These are phyloP conservation scores for Xerocomellus chrysenteron DNA, from an alignment of 768 basidiomycete genomes.

Conservation along the genomic window DNA sequence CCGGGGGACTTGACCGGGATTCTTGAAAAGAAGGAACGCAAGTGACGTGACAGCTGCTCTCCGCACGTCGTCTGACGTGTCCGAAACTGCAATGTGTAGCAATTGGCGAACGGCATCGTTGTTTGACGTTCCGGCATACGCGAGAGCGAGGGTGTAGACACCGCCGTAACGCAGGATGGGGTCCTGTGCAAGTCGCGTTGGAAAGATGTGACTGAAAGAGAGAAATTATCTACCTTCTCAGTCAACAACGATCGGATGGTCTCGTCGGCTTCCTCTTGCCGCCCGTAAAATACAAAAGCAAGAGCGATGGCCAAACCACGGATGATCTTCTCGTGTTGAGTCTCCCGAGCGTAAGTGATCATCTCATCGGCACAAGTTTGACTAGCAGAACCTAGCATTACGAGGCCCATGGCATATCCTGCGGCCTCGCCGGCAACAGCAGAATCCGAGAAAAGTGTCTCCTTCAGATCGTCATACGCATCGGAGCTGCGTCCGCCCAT, in stretches of 20 bases:
- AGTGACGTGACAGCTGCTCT: slow-evolving; percentile 94
- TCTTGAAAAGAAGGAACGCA: slow-evolving; percentile 96
- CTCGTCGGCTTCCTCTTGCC: slow-evolving; percentile 89
- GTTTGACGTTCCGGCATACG: slow-evolving; percentile 95
- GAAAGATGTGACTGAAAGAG: background rate
- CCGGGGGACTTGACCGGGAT: slow-evolving; percentile 91
- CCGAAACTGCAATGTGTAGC: slow-evolving; percentile 95
- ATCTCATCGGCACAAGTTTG: slow-evolving; percentile 84
- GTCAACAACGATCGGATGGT: slow-evolving; percentile 73
- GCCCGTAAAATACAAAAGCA: slow-evolving; percentile 89
- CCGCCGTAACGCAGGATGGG: slow-evolving; percentile 97
- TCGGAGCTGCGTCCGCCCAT: slow-evolving; percentile 91
- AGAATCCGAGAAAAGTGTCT: slow-evolving; percentile 87
- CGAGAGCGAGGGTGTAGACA: slow-evolving; percentile 93
- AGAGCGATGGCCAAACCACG: slow-evolving; percentile 91
- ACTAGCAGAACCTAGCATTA: slow-evolving; percentile 95
- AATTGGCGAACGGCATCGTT: slow-evolving; percentile 90
- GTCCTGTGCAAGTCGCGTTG: slow-evolving; percentile 54
- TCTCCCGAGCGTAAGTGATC: slow-evolving; percentile 94
- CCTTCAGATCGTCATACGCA: slow-evolving; percentile 90
- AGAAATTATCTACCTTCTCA: slow-evolving; percentile 67
- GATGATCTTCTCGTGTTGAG: slow-evolving; percentile 99
- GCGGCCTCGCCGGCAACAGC: slow-evolving; percentile 95
- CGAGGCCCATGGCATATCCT: slow-evolving; percentile 96
- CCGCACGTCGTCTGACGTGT: slow-evolving; percentile 96